Evolutionary conservation across 352 stramenopile genomes (phyloP), one percentile per base, ranked within the genome.

Genomic region (Pythium rishiriense): DNA sequence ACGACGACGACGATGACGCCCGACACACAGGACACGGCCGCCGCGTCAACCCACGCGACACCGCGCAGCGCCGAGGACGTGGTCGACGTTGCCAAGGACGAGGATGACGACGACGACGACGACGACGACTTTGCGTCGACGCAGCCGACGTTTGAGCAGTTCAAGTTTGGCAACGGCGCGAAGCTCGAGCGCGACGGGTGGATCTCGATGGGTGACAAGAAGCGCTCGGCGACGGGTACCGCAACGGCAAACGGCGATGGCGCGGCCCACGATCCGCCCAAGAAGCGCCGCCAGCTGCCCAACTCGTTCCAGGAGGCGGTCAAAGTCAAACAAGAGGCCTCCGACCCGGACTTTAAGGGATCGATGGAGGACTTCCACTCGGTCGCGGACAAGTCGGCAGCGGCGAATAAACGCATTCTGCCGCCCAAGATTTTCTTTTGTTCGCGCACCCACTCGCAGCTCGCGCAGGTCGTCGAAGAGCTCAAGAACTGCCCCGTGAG

Each of bases 371-470:
- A 68, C 21, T 79, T 79, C 62, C 69, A 79, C 48, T 8, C 45
- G 41, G 19, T n/a, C n/a, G 46, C 12, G 3, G 15, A 21, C 17
- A 45, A 35, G 24, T 25, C 25, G 26, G 42, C 28, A 24, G 35
- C 7, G 21, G 1, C 17, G 3, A 70, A 33, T 31, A 64, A 62
- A n/a, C 70, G 73, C 7, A 64, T 87, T 22, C 57, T 60, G 58
- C 80, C 80, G 22, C 85, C 81, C 14, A 76, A 75, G 31, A 96
- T 96, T 56, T 95, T 83, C 66, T 96, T 95, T 50, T 93, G 85
- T 62, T 96, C 88, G n/a, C 83, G 88, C 0, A 96, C 88, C 37
- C 88, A 96, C 57, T 95, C 86, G 53, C 87, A 96, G 66, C 50
- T 96, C 15, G 69, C 86, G 17, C 88, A 96, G 70, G 84, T 93